Conservation (phyloP, 257 asterid genomes). For the Salvia miltiorrhiza region DNA sequence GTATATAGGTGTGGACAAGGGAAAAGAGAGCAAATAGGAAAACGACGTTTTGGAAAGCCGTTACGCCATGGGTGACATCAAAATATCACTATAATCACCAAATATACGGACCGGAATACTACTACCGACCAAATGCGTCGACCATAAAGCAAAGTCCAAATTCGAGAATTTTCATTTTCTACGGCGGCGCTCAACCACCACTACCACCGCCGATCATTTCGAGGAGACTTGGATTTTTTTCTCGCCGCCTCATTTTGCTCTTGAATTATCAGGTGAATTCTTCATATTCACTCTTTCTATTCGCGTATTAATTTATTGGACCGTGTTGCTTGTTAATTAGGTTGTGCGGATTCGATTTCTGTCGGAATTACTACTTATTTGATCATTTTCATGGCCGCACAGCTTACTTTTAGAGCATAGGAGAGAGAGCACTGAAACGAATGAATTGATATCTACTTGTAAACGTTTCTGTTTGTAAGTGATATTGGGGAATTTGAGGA, state of each 20-base stretch:
- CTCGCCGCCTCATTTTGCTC: constrained; percentile 7
- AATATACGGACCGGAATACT: not conserved
- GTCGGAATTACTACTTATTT: not conserved
- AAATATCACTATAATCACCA: constrained; percentile 12
- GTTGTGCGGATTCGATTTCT: not conserved
- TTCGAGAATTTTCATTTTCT: not conserved
- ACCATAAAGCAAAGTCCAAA: constrained; percentile 16
- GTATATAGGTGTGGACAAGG: not conserved
- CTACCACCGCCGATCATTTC: constrained; percentile 27
- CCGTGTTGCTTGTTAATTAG: constrained; percentile 7
- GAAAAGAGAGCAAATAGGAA: not conserved
- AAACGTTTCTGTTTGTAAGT: constrained; percentile 1
- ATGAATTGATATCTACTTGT: not conserved
- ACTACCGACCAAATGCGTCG: constrained; percentile 16
- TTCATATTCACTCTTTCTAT: not conserved
- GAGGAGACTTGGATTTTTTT: constrained; percentile 6
- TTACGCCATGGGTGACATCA: constrained; percentile 22
- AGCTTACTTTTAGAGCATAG: not conserved
- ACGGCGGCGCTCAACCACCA: constrained; percentile 27
- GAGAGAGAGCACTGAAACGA: not conserved
- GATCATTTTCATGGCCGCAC: not conserved
- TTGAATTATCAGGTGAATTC: constrained; percentile 26
- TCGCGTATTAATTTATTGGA: constrained; percentile 8
- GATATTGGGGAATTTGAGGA: constrained; percentile 5
- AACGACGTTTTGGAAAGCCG: constrained; percentile 11